Evolutionary conservation across 805 yeast species (phyloP).

Genomic region (Saccharomycopsis olivae): DNA sequence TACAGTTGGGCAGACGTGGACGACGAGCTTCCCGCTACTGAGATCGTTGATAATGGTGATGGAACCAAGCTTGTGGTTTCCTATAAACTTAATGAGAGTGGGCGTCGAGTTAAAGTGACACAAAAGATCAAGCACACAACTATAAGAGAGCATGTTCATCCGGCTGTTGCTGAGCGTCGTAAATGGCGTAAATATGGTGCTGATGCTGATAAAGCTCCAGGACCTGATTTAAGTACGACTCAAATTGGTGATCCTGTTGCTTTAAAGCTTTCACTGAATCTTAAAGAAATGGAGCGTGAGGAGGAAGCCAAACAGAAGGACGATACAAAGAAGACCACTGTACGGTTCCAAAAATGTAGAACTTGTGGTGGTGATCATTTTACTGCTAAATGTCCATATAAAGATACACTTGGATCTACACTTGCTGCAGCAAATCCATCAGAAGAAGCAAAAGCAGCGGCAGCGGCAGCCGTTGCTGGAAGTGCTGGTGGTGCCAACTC

Average conservation of each 20-base stretch:
- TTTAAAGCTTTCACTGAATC: slow-evolving; percentile 60
- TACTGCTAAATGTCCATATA: slow-evolving; percentile 92
- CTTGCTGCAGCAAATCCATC: slow-evolving; percentile 23
- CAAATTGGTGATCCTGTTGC: slow-evolving; percentile 78
- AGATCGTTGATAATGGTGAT: slow-evolving; percentile 66
- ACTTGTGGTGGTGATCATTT: slow-evolving; percentile 89
- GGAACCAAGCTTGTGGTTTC: slow-evolving; percentile 85
- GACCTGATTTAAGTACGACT: slow-evolving; percentile 84
- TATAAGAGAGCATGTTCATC: slow-evolving; percentile 75
- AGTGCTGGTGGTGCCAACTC: slow-evolving; percentile 24
- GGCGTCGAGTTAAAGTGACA: slow-evolving; percentile 78
- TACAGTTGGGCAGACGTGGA: slow-evolving; percentile 57
- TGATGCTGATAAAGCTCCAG: slow-evolving; percentile 62
- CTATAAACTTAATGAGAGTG: slow-evolving; percentile 62
- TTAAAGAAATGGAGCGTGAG: slow-evolving; percentile 71
- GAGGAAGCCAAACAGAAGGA: slow-evolving; percentile 45
- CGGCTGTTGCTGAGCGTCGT: slow-evolving; percentile 76
- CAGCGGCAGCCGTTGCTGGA: slow-evolving; percentile 26
- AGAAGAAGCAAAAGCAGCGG: slow-evolving; percentile 20
- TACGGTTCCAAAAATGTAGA: slow-evolving; percentile 62
- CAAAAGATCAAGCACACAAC: slow-evolving; percentile 71
- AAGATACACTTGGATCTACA: slow-evolving; percentile 61
- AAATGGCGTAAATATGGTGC: slow-evolving; percentile 84
- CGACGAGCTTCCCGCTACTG: slow-evolving; percentile 65
- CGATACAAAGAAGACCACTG: slow-evolving; percentile 36